Evolutionary conservation across 2,329 filamentous ascomycete genomes (phyloP), one percentile per base, ranked within the genome.

Genomic region (Epichloe hybrida): DNA sequence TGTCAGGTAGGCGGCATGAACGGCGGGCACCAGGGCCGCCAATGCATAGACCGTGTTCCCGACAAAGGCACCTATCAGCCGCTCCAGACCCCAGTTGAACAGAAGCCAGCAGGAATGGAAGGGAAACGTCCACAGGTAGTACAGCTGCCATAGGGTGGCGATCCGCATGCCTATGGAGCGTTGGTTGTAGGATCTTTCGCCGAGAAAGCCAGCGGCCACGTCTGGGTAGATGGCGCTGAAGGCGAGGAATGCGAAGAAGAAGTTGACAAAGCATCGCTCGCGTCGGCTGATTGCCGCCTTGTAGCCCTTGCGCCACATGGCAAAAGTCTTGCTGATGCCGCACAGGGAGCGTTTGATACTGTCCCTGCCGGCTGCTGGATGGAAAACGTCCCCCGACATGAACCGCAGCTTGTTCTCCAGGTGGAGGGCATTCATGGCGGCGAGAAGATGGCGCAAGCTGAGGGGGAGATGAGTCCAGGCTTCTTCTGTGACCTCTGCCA

Each of bases 81-180:
- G 48, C 50, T 57, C 56, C 34, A 57, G 42, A 37, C 56, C 55
- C 56, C 54, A 57, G 37, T 56, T 57, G 52, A 57, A 57, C 40
- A 57, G 50, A 2, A 57, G 52, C 54, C 54, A 57, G 38, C 51
- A 41, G 12, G 53, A 52, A 43, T 52, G 54, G 31, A 49, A 54
- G 4, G 54, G 54, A 38, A 52, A 57, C 3, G 52, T 52, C 53
- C 52, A 53, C 20, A 57, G 53, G 36, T 53, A 55, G 49, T 52
- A 55, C 27, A 56, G 47, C 42, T 57, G 56, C 46, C 48, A 53
- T 13, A 57, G 17, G 3, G 53, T 56, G 15, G 54, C 53, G 49
- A 57, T 54, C 4, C 56, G 49, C 35, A 53, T 56, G 21, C 56
- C 54, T n/a, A 57, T 53, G 8, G 56, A 57, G 4, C 54, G 54